A percentile compares a stretch with the other conserved stretches of the same genome.
These are phyloP conservation scores for Lecanicillium sp. DNA, from an alignment of 2,329 filamentous ascomycete species.

Conservation along the genomic window DNA sequence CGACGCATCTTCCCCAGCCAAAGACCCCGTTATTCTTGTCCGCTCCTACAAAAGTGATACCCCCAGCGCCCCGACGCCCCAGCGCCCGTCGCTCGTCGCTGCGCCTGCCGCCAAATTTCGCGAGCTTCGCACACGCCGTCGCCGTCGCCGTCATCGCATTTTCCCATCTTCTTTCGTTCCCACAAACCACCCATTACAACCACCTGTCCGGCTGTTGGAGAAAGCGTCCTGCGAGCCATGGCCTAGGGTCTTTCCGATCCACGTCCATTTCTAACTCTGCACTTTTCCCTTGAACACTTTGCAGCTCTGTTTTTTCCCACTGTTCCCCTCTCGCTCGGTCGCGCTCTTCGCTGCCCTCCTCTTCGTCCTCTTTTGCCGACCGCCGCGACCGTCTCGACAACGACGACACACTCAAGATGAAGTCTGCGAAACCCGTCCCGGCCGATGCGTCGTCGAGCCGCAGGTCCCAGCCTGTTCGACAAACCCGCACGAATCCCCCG, in stretches of 20 bases:
- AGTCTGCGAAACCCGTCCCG: slow-evolving; percentile 45
- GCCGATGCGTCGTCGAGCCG: slow-evolving; percentile 43
- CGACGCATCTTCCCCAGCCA: not conserved
- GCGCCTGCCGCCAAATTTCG: slow-evolving; percentile 13
- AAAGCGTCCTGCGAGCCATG: slow-evolving; percentile 16
- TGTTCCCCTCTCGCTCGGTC: slow-evolving; percentile 15
- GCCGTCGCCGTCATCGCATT: slow-evolving; percentile 13
- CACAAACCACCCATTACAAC: slow-evolving; percentile 6
- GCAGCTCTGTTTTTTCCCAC: not conserved
- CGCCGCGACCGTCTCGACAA: slow-evolving; percentile 12
- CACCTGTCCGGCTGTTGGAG: slow-evolving; percentile 1
- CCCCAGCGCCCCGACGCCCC: not conserved
- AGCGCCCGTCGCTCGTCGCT: not conserved
- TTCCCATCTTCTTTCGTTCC: slow-evolving; percentile 6
- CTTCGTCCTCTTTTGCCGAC: slow-evolving; percentile 10
- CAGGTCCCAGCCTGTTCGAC: slow-evolving; percentile 58
- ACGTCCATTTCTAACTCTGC: slow-evolving; percentile 13
- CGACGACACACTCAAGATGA: slow-evolving; percentile 37
- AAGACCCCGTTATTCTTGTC: not conserved
- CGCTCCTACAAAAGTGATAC: not conserved
- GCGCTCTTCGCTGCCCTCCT: not conserved
- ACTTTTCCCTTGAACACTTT: not conserved
- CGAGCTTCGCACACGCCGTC: slow-evolving; percentile 8
- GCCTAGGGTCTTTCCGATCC: slow-evolving; percentile 16
- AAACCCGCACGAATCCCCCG: slow-evolving; percentile 59